phyloP scores from a whole-genome alignment of 73 alveolate species.

The Effrenium voratum region DNA sequence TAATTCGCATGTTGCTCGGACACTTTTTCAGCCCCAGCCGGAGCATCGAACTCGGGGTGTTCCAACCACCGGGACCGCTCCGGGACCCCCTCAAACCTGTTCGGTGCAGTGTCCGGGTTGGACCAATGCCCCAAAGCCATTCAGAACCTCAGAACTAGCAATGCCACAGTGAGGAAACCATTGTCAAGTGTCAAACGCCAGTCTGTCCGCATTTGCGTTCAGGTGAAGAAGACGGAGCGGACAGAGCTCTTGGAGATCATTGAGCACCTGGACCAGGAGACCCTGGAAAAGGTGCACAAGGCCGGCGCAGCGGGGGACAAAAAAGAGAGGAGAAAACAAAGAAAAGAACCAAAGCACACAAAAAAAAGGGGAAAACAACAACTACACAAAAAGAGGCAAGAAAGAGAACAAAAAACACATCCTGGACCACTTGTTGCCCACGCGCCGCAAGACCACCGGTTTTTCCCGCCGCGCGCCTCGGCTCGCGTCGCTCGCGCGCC shows the following conservation, averaged over 20 bases:
- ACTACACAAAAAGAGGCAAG: too few relatives aligned
- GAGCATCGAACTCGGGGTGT: background rate
- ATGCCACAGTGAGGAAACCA: background rate
- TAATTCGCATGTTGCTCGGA: background rate
- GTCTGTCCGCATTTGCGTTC: background rate
- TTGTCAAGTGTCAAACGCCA: background rate
- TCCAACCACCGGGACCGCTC: background rate
- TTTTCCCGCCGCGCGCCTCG: background rate
- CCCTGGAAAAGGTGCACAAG: conserved; percentile 8
- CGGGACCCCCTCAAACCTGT: too few relatives aligned
- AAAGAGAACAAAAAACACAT: too few relatives aligned
- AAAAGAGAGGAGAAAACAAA: background rate
- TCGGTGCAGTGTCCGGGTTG: background rate
- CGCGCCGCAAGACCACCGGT: background rate
- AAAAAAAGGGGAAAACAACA: too few relatives aligned
- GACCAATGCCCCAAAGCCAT: background rate
- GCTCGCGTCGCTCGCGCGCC: background rate
- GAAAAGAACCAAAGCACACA: background rate
- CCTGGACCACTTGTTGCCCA: background rate
- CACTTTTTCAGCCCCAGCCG: background rate
- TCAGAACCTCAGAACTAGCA: background rate
- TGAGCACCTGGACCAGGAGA: background rate
- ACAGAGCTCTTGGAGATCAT: background rate
- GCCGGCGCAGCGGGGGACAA: background rate
- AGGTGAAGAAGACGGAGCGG: conserved; percentile 4